Conservation (phyloP, 352 stramenopile genomes). For the Phytopythium helicoides region DNA sequence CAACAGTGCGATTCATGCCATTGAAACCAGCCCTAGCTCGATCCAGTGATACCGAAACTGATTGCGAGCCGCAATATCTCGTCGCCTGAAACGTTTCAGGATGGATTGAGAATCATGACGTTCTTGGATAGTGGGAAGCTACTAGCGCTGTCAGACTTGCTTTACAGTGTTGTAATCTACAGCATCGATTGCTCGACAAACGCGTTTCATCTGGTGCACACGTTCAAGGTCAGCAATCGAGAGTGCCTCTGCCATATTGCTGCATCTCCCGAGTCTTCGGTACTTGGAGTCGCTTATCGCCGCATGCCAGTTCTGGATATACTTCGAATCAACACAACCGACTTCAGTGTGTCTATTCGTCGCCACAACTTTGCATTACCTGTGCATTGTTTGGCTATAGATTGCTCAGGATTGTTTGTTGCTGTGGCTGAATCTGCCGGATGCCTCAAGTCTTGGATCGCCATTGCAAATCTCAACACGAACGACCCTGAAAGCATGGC, state of each 20-base stretch:
- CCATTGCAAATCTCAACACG: conserved; percentile 32
- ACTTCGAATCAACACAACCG: conserved; percentile 9
- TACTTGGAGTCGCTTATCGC: conserved; percentile 19
- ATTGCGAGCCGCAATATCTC: conserved; percentile 4
- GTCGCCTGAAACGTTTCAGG: neutral
- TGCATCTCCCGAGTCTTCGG: neutral
- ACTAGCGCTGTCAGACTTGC: conserved; percentile 31
- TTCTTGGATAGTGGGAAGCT: conserved; percentile 21
- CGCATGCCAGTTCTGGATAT: conserved; percentile 25
- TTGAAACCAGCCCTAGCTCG: neutral
- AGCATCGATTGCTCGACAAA: conserved; percentile 10
- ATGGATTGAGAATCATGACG: conserved; percentile 14
- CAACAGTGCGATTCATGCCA: neutral
- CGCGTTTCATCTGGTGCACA: conserved; percentile 5
- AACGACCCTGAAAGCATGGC: neutral
- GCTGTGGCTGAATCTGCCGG: conserved; percentile 34
- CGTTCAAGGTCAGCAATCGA: conserved; percentile 1
- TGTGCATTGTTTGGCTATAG: conserved; percentile 38
- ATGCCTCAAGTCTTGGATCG: conserved; percentile 57
- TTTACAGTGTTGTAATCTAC: conserved; percentile 11
- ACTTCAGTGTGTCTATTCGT: conserved; percentile 1
- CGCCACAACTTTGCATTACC: conserved; percentile 33
- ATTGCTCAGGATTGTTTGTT: conserved; percentile 31
- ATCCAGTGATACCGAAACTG: conserved; percentile 1
- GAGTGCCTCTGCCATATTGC: conserved; percentile 25